phyloP scores from a whole-genome alignment of 2,329 filamentous ascomycete species.

The Epichloe gansuensis region DNA sequence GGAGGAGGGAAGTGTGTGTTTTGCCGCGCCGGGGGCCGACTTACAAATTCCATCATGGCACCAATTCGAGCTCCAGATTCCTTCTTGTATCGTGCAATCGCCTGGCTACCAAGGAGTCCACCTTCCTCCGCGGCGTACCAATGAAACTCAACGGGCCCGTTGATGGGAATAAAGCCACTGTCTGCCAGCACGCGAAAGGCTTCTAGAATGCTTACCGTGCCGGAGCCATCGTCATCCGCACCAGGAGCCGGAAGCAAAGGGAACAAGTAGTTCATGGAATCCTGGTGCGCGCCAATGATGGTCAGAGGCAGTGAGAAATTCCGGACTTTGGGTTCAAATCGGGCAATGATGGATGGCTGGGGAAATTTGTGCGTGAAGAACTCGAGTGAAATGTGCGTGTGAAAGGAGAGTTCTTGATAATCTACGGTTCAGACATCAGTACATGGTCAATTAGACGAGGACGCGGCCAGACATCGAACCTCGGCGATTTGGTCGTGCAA shows the following conservation, averaged over 20 bases:
- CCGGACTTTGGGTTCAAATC: constrained; percentile 29
- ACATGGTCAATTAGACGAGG: not conserved
- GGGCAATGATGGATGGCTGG: constrained; percentile 36
- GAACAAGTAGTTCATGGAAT: constrained; percentile 34
- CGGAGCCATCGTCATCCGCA: constrained; percentile 38
- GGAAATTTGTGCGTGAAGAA: constrained; percentile 30
- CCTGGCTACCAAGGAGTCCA: constrained; percentile 45
- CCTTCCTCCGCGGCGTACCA: constrained; percentile 39
- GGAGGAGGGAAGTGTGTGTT: too few species aligned
- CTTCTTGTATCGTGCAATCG: constrained; percentile 56
- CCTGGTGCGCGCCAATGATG: constrained; percentile 33
- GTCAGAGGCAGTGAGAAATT: constrained; percentile 27
- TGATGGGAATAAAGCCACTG: constrained; percentile 25
- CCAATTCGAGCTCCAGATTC: constrained; percentile 50
- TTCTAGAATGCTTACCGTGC: constrained; percentile 34
- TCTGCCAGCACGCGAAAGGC: constrained; percentile 34
- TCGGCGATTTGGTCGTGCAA: constrained; percentile 23
- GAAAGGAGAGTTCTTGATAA: constrained; percentile 21
- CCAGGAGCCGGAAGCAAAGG: constrained; percentile 29
- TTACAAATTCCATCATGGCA: constrained; percentile 54
- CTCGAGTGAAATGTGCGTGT: constrained; percentile 25
- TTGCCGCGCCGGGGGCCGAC: not conserved
- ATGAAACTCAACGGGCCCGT: constrained; percentile 46
- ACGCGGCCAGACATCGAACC: constrained; percentile 6
- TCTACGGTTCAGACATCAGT: constrained; percentile 8